Evolutionary conservation across 2,329 filamentous ascomycete genomes (phyloP).

Genomic region (Coniochaeta pulveracea): DNA sequence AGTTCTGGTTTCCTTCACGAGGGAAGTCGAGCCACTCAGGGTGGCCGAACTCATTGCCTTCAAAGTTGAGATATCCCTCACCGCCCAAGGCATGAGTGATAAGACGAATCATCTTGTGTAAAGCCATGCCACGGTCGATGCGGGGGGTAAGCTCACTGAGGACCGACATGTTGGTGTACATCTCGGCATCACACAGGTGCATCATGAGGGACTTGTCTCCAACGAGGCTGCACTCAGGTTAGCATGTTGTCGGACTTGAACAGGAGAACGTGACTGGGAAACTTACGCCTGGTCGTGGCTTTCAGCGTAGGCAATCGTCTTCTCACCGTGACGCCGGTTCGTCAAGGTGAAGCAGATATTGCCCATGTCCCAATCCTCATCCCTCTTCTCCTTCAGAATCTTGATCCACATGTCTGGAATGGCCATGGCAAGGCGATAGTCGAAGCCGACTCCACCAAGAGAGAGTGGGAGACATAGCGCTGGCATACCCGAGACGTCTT

Average conservation of each 20-base stretch:
- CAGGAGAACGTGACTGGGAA: neutral
- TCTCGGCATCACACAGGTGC: conserved; percentile 92
- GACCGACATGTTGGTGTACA: conserved; percentile 96
- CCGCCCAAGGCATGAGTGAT: conserved; percentile 85
- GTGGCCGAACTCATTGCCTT: conserved; percentile 97
- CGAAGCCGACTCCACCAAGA: conserved; percentile 87
- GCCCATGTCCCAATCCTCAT: conserved; percentile 85
- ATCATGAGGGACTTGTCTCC: conserved; percentile 96
- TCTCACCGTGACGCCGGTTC: conserved; percentile 89
- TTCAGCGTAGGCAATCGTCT: conserved; percentile 96
- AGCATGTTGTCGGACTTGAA: conserved; percentile 5
- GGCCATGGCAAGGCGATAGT: conserved; percentile 95
- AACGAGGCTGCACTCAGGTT: conserved; percentile 52
- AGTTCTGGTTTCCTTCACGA: conserved; percentile 82
- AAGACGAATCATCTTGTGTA: conserved; percentile 97
- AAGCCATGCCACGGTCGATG: conserved; percentile 80
- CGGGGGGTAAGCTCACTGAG: conserved; percentile 74
- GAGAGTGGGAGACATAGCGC: conserved; percentile 81
- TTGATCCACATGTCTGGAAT: conserved; percentile 99
- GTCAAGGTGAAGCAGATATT: conserved; percentile 78
- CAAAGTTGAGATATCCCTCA: conserved; percentile 96
- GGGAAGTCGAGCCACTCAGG: conserved; percentile 99
- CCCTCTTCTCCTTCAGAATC: conserved; percentile 84
- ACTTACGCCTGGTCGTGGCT: conserved; percentile 95
- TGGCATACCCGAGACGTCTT: conserved; percentile 98